These are phyloP conservation scores for Medicago truncatula DNA, from an alignment of 306 rosid species.

Conservation along the genomic window MtrunA17r5.0-ANR NC_053049.1:38994001-38994500, in stretches of 20 bases:
- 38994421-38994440: constrained; percentile 37
- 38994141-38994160: too few species aligned
- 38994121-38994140: too few species aligned
- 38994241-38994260: background rate
- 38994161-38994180: too few species aligned
- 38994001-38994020: too few species aligned
- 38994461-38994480: constrained; percentile 72
- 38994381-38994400: constrained; percentile 54
- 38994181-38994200: too few species aligned
- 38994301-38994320: background rate
- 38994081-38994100: too few species aligned
- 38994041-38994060: too few species aligned
- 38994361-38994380: constrained; percentile 73
- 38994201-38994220: background rate
- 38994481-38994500: constrained; percentile 75
- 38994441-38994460: constrained; percentile 71
- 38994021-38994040: too few species aligned
- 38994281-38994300: background rate
- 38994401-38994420: constrained; percentile 29
- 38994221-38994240: background rate
- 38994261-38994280: too few species aligned
- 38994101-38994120: too few species aligned
- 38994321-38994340: constrained; percentile 55
- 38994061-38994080: too few species aligned
- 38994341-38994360: constrained; percentile 53